These are phyloP conservation scores for Chondrostereum purpureum DNA, from an alignment of 1,284 basidiomycete species.

Conservation along the genomic window DNA sequence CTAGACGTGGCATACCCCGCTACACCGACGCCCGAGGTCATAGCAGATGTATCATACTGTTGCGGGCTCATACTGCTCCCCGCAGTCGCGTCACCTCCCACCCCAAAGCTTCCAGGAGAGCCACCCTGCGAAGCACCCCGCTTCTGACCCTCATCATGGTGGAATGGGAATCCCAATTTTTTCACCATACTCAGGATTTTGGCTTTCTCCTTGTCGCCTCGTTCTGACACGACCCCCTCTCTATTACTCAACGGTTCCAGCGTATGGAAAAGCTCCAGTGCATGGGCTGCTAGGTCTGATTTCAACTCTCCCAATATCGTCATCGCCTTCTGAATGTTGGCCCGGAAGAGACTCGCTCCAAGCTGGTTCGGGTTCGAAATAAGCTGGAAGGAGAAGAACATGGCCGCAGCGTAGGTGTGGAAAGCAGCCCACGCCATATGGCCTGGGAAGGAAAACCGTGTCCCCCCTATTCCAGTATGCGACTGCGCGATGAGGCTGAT, in stretches of 20 bases:
- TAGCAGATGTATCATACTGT: too few relatives aligned
- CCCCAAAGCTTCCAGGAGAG: neutral
- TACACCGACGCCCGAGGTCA: too few relatives aligned
- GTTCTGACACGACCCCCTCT: conserved; percentile 38
- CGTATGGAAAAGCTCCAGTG: conserved; percentile 57
- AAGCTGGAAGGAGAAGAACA: conserved; percentile 82
- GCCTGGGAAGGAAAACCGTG: conserved; percentile 54
- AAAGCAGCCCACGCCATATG: conserved; percentile 79
- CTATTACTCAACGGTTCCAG: conserved; percentile 64
- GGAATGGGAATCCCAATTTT: conserved; percentile 72
- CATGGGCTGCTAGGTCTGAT: conserved; percentile 60
- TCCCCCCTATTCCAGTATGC: conserved; percentile 64
- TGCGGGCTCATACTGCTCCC: neutral
- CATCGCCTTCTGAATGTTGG: conserved; percentile 64
- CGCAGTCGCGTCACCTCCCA: neutral
- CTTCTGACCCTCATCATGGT: conserved; percentile 32
- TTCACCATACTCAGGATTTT: conserved; percentile 59
- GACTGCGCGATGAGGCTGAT: conserved; percentile 67
- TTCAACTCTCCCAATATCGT: conserved; percentile 55
- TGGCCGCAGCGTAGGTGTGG: conserved; percentile 76
- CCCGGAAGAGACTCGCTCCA: conserved; percentile 63
- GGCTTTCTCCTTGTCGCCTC: conserved; percentile 52
- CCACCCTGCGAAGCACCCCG: neutral
- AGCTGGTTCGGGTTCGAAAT: conserved; percentile 72
- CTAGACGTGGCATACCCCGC: neutral